Percentiles rank a stretch among this genome's conserved stretches.
Conservation (phyloP, 2,329 filamentous ascomycete species). For the Clonostachys solani region DNA sequence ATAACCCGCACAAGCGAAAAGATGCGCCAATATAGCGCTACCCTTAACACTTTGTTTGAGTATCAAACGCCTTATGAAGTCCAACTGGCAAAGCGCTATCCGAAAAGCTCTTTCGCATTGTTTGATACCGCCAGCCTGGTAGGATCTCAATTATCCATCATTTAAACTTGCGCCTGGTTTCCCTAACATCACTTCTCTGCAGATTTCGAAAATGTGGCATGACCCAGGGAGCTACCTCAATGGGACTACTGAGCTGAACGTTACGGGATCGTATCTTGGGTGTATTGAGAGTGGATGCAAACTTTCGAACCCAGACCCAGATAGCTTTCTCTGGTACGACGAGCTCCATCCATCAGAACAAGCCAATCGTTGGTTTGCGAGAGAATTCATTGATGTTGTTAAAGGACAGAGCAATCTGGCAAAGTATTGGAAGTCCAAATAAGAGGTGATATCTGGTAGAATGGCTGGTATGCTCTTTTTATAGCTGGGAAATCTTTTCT, state of each 20-base stretch:
- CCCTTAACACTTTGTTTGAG: slow-evolving; percentile 42
- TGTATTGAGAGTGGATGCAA: slow-evolving; percentile 22
- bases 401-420: slow-evolving; percentile 11
- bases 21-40: slow-evolving; percentile 39
- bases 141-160: background rate
- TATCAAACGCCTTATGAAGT: slow-evolving; percentile 45
- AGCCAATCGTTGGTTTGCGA: slow-evolving; percentile 37
- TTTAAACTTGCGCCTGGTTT: too few species aligned
- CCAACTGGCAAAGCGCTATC: slow-evolving; percentile 40
- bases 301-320: slow-evolving; percentile 32
- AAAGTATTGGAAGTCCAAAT: background rate
- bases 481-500: too few species aligned
- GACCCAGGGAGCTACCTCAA: slow-evolving; percentile 59
- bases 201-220: slow-evolving; percentile 58
- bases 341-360: slow-evolving; percentile 67
- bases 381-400: slow-evolving; percentile 34
- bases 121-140: slow-evolving; percentile 61
- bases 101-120: slow-evolving; percentile 56
- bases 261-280: slow-evolving; percentile 33
- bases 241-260: slow-evolving; percentile 51
- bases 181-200: background rate
- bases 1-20: slow-evolving; percentile 39
- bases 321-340: slow-evolving; percentile 70
- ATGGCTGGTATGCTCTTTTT: too few species aligned
- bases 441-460: too few species aligned